Base-by-base conservation (phyloP, 176 grass and related monocot genomes). In the Leersia perrieri region DNA sequence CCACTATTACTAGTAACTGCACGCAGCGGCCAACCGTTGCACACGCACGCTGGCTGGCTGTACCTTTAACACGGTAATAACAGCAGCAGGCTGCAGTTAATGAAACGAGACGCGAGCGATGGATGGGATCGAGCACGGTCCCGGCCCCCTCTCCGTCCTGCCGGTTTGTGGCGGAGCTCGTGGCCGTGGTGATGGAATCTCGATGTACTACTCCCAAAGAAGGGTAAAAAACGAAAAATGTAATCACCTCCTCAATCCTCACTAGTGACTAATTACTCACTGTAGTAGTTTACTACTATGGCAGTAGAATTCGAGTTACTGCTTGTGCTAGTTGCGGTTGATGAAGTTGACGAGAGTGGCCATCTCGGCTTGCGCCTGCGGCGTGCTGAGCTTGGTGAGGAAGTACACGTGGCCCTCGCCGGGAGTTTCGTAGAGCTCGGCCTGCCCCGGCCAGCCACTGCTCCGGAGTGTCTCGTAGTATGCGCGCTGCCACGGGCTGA, bases 381-480 rank as follows among this genome's bases (percentile, higher is more conserved):
- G 83, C 44, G 83, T 65, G 61, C 75, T 38, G 18, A 82, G 64
- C 73, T 86, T 89, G 83, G 76, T 71, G 70, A 89, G 82, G 83
- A 89, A 88, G 90, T 89, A 92, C 28, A 89, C 90, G 78, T 92
- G 86, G 1, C 80, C 79, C 83, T 86, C 87, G 51, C 83, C 87
- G 64, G 83, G 74, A 15, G 83, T 88, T 79, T 86, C 79, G 79
- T 86, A 79, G 57, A 92, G 79, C 63, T 80, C 73, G 3, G 83
- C 90, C 36, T 80, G 30, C 28, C 86, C 83, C 0, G 81, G 39
- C 82, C 82, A 89, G 3, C 63, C 74, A 79, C 82, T 88, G 39
- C 13, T 33, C 53, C 22, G 13, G 62, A 92, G 81, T 51, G 82
- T 53, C 61, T 67, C 10, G 73, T 63, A 89, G 90, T 92, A 92